Conservation (phyloP, 1,284 basidiomycete genomes). For the Omphalotus olearius region DNA sequence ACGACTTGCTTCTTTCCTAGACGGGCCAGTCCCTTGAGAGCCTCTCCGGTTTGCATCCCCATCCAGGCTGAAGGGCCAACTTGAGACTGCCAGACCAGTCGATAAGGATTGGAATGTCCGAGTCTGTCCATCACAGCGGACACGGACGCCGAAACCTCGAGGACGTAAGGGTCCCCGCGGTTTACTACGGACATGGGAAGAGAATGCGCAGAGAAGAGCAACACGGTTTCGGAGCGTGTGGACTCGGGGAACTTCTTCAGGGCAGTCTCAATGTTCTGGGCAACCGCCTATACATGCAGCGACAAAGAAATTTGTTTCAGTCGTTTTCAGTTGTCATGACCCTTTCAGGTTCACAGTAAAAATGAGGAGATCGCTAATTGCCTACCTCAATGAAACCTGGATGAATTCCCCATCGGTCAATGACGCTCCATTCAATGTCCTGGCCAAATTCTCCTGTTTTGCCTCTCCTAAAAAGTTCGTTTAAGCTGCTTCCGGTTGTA, state of each 20-base stretch:
- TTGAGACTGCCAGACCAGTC: slow-evolving; percentile 97
- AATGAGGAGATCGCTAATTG: not conserved
- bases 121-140: slow-evolving; percentile 86
- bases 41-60: slow-evolving; percentile 93
- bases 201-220: slow-evolving; percentile 97
- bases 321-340: not conserved
- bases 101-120: slow-evolving; percentile 77
- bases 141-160: slow-evolving; percentile 94
- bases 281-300: slow-evolving; percentile 65
- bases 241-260: slow-evolving; percentile 79
- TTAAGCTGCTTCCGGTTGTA: slow-evolving; percentile 95
- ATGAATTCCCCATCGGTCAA: slow-evolving; percentile 98
- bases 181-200: slow-evolving; percentile 97
- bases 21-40: slow-evolving; percentile 89
- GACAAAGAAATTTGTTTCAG: slow-evolving; percentile 3
- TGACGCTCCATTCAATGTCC: slow-evolving; percentile 92
- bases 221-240: slow-evolving; percentile 69
- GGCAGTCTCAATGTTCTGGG: slow-evolving; percentile 83
- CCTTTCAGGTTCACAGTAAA: not conserved
- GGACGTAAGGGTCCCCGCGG: slow-evolving; percentile 95
- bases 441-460: slow-evolving; percentile 50
- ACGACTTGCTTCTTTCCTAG: slow-evolving; percentile 86
- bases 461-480: slow-evolving; percentile 79
- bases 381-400: slow-evolving; percentile 88
- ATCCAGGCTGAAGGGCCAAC: slow-evolving; percentile 98